Evolutionary conservation across 768 basidiomycete species (phyloP).

Genomic region (Wakefieldia striispora): DNA sequence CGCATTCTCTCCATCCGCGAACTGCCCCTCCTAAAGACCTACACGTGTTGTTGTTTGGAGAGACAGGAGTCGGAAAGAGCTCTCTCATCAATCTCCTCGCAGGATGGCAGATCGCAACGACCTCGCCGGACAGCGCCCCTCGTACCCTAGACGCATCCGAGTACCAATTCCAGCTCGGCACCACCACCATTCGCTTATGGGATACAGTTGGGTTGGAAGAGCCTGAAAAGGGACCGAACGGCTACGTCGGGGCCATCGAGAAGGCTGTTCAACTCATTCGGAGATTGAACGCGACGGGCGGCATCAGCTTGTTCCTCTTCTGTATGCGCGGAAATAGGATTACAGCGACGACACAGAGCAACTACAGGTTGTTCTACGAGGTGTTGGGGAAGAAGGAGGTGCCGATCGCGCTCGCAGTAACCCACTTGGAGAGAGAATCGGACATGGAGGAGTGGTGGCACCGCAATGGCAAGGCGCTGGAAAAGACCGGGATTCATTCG

Average conservation of each 20-base stretch:
- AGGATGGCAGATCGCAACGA: constrained; percentile 21
- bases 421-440: constrained; percentile 35
- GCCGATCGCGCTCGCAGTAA: constrained; percentile 39
- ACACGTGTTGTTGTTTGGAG: constrained; percentile 41
- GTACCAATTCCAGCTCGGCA: constrained; percentile 28
- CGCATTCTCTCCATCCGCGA: constrained; percentile 14
- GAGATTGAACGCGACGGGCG: constrained; percentile 28
- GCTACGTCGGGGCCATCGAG: constrained; percentile 28
- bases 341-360: constrained; percentile 24
- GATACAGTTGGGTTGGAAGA: constrained; percentile 36
- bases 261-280: constrained; percentile 35
- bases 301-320: constrained; percentile 41
- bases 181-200: constrained; percentile 26
- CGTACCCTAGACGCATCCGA: constrained; percentile 33
- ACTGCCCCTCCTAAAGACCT: constrained; percentile 20
- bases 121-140: constrained; percentile 25
- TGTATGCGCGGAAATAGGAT: constrained; percentile 40
- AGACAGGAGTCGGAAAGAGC: constrained; percentile 28
- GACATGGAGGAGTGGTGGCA: constrained; percentile 36
- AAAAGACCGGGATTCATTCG: constrained; percentile 19
- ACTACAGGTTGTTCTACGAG: constrained; percentile 25
- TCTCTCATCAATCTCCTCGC: constrained; percentile 31
- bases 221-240: constrained; percentile 16
- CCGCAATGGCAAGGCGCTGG: constrained; percentile 20
- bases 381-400: constrained; percentile 33